These are phyloP conservation scores for Maudiozyma pseudohumilis DNA, from an alignment of 805 yeast species.

Conservation along the genomic window DNA sequence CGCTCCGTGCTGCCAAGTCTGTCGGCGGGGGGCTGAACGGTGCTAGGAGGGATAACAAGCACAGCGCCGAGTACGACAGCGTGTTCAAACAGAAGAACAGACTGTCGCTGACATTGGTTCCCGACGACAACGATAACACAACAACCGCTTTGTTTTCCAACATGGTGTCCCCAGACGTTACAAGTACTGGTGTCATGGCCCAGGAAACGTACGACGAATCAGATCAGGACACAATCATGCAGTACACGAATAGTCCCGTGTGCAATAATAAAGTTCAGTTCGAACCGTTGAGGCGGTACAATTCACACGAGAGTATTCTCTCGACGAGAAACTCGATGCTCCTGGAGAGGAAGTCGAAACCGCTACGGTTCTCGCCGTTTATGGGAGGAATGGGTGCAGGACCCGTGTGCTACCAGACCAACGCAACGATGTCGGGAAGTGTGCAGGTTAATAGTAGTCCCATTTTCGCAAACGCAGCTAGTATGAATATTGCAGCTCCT, in stretches of 20 bases:
- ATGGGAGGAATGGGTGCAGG: no score
- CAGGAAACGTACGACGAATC: conserved; percentile 4
- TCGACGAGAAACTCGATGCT: conserved; percentile 9
- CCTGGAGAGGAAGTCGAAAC: conserved; percentile 2
- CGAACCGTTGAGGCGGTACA: conserved; percentile 21
- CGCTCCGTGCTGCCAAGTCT: conserved; percentile 20
- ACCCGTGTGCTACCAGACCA: background rate
- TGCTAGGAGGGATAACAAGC: conserved; percentile 3
- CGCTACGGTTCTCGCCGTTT: conserved; percentile 6
- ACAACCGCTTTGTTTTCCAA: no score
- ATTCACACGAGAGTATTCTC: conserved; percentile 28
- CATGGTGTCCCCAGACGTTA: no score
- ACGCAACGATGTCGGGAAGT: conserved; percentile 1
- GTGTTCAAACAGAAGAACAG: conserved; percentile 26
- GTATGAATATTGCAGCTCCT: no score
- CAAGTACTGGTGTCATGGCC: no score
- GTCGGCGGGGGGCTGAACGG: conserved; percentile 20
- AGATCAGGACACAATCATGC: conserved; percentile 10
- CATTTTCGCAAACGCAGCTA: conserved; percentile 1
- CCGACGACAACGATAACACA: conserved; percentile 15
- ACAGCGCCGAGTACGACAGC: conserved; percentile 1
- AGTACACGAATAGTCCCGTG: conserved; percentile 1
- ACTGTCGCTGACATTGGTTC: conserved; percentile 25
- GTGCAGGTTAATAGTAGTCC: conserved; percentile 2
- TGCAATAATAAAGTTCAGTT: conserved; percentile 2